Base-by-base conservation (phyloP, 1,139 yeast genomes). In the Waltiozyma solani region DNA sequence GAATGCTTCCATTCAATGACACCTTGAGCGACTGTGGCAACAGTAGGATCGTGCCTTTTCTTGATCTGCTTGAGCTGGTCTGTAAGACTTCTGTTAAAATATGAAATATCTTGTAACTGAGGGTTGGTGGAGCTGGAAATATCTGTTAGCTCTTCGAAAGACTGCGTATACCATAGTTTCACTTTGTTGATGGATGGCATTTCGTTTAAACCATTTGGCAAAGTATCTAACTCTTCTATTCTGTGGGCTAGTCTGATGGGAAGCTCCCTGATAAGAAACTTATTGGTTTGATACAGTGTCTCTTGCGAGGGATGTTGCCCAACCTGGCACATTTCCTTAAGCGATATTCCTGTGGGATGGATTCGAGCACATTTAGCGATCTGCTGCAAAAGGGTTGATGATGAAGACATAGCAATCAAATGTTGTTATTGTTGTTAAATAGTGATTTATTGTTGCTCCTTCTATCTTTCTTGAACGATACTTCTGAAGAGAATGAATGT, bases 311-410 rank as follows among this genome's bases (percentile, higher is more conserved):
- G 91, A 37, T 71, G 66, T 11, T 79, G 77, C 4, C 96, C 95
- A 62, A 85, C 84, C 57, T 83, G 91, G n/a, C 86, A 95, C 95
- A 86, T 85, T 57, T 84, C 95, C 42, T 87, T 68, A 44, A 86
- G 64, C 3, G 89, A 79, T 6, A 86, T 85, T 1, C 94, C 87
- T 2, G 95, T 84, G 44, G 91, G 94, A 21, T 86, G 83, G 49
- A 77, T 72, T 41, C 71, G 68, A 5, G 95, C 91, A 65, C 79
- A 82, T 41, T 63, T 64, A 45, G 63, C 60, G 37, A 73, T 69
- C 42, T 66, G 51, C 4, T 47, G 41, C 34, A 44, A 50, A 13
- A 52, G 39, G 5, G 37, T 38, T 2, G 50, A 38, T n/a, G 35
- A 27, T 3, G 41, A 19, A 15, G 31, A 9, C 31, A 27, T 27